Base-by-base conservation (phyloP, 2,329 filamentous ascomycete species). In the Sporothrix inflata region DNA sequence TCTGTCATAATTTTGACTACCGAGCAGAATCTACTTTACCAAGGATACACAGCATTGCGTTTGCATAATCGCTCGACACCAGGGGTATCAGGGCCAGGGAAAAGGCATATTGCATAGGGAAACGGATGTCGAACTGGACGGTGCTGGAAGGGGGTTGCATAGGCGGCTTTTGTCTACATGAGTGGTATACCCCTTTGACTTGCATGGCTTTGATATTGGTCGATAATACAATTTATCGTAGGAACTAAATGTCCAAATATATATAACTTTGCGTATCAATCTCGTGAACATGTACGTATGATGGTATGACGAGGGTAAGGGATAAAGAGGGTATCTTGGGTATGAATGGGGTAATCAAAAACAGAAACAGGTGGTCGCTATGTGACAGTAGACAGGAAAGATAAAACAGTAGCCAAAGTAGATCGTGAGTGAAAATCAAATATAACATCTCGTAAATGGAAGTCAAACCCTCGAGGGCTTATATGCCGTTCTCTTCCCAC, bases 401-500 rank as follows among this genome's bases (percentile, higher is more conserved):
- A 53, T 14, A 21, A 1, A 40, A 69, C n/a, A n/a, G n/a, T n/a
- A n/a, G n/a, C n/a, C n/a, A n/a, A n/a, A n/a, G n/a, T n/a, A n/a
- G n/a, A n/a, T n/a, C n/a, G n/a, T n/a, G n/a, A n/a, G n/a, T n/a
- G n/a, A 19, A 24, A 27, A 27, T 9, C 27, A 34, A 49, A 11
- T 12, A 30, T 24, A 45, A 49, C 3, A 30, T 7, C 2, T 19
- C 21, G 8, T 4, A n/a, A 19, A n/a, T 2, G 8, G 8, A 66
- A 11, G 24, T 49, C 16, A 45, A 45, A 19, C 21, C 11, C 5
- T n/a, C 12, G 3, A 11, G 30, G 12, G 9, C n/a, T 67, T 42
- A 72, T 21, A 69, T 34, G 16, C 75, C 76, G 14, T 76, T 34
- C 30, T 77, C 61, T 11, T 74, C 60, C 81, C 80, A 82, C 0